phyloP scores from a whole-genome alignment of 805 yeast species.

The Schwanniomyces sp. region DNA sequence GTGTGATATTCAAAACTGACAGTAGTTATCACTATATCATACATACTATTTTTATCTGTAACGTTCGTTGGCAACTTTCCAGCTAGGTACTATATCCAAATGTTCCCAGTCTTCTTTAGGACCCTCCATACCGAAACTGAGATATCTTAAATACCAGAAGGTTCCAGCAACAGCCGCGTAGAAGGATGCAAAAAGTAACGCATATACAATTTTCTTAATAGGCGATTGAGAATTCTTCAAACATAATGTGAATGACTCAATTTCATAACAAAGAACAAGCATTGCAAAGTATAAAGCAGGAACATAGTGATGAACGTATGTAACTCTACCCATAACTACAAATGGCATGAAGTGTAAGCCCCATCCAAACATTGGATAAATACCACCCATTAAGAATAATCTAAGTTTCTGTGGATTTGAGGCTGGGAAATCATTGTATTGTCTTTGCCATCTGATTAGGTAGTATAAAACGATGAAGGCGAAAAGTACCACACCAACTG shows the following conservation, averaged over 20 bases:
- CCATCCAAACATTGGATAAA: conserved; percentile 91
- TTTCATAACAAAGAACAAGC: conserved; percentile 63
- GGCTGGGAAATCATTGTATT: conserved; percentile 51
- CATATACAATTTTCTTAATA: conserved; percentile 18
- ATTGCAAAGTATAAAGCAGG: conserved; percentile 96
- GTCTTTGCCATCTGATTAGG: conserved; percentile 69
- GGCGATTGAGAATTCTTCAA: conserved; percentile 17
- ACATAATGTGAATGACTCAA: conserved; percentile 45
- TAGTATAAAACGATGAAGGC: conserved; percentile 44
- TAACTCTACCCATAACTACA: conserved; percentile 91
- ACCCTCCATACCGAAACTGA: conserved; percentile 47
- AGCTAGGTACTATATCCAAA: conserved; percentile 37
- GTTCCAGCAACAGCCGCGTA: conserved; percentile 34
- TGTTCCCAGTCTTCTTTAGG: conserved; percentile 38
- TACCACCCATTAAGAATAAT: conserved; percentile 66
- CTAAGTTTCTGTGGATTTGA: conserved; percentile 44
- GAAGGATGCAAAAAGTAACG: conserved; percentile 21
- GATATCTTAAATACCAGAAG: conserved; percentile 44
- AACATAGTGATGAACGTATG: conserved; percentile 93
- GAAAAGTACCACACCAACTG: conserved; percentile 57
- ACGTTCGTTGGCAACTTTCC: conserved; percentile 43
- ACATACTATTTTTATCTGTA: conserved; percentile 13
- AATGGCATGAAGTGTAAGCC: conserved; percentile 85
- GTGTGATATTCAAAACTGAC: not conserved
- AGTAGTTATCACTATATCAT: not conserved